A percentile compares a stretch with the other conserved stretches of the same genome.
phyloP scores from a whole-genome alignment of 352 stramenopile species.

The Discostella stelligera region DNA sequence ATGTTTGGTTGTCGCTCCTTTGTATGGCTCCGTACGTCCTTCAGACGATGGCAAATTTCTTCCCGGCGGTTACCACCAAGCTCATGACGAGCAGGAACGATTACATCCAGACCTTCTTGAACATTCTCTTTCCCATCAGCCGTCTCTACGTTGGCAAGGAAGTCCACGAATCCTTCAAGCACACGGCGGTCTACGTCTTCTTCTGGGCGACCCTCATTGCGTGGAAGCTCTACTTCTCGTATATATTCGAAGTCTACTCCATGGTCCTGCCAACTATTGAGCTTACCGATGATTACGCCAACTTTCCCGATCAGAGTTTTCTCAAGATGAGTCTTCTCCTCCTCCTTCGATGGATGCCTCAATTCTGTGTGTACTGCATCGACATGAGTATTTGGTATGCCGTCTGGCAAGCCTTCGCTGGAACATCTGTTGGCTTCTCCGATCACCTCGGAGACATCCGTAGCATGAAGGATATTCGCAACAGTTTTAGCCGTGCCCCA shows the following conservation, averaged over 20 bases:
- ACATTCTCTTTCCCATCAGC: slow-evolving; percentile 84
- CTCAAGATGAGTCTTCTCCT: slow-evolving; percentile 88
- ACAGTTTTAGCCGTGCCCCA: slow-evolving; percentile 79
- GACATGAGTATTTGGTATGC: slow-evolving; percentile 97
- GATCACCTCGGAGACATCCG: slow-evolving; percentile 95
- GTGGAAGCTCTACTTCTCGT: slow-evolving; percentile 98
- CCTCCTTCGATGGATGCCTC: slow-evolving; percentile 92
- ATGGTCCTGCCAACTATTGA: slow-evolving; percentile 93
- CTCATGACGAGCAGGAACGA: slow-evolving; percentile 84
- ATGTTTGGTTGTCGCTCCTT: slow-evolving; percentile 86
- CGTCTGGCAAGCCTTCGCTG: slow-evolving; percentile 95
- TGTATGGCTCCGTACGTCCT: slow-evolving; percentile 84
- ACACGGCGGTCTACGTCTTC: slow-evolving; percentile 89
- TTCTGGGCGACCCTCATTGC: slow-evolving; percentile 93
- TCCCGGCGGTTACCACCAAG: slow-evolving; percentile 72
- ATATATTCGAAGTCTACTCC: slow-evolving; percentile 96
- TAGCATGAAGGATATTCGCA: slow-evolving; percentile 81
- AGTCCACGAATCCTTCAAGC: slow-evolving; percentile 90
- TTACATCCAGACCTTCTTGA: slow-evolving; percentile 86
- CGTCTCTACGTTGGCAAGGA: slow-evolving; percentile 93
- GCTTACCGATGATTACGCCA: slow-evolving; percentile 95
- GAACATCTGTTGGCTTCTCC: slow-evolving; percentile 94
- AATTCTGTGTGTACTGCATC: slow-evolving; percentile 97
- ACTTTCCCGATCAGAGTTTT: slow-evolving; percentile 84
- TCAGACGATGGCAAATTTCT: slow-evolving; percentile 82